Percentiles rank a stretch among this genome's conserved stretches.
These are phyloP conservation scores for Rhizopogon rudus DNA, from an alignment of 768 basidiomycete genomes.

Conservation along the genomic window DNA sequence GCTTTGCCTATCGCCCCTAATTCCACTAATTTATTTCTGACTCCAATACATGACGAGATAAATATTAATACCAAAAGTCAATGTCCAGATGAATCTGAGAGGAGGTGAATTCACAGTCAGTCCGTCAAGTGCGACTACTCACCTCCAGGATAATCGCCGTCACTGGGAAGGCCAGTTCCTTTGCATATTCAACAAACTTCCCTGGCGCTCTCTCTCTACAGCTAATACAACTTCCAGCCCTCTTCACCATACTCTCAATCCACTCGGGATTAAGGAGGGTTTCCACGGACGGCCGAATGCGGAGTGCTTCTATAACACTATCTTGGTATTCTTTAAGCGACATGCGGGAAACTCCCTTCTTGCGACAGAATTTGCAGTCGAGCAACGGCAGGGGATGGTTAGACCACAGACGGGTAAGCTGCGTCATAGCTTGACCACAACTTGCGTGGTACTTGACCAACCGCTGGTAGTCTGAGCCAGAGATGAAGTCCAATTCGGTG, in stretches of 20 bases:
- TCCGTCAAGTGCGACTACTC: conserved; percentile 4
- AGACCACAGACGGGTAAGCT: conserved; percentile 27
- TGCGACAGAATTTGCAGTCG: conserved; percentile 31
- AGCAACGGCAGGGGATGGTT: conserved; percentile 24
- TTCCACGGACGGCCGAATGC: conserved; percentile 27
- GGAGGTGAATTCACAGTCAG: neutral
- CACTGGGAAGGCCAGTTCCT: conserved; percentile 22
- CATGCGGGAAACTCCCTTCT: conserved; percentile 28
- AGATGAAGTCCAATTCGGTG: conserved; percentile 32
- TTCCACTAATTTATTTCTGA: neutral
- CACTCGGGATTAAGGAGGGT: conserved; percentile 25
- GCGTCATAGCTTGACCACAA: conserved; percentile 30
- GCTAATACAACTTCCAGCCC: conserved; percentile 23
- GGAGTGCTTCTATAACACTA: conserved; percentile 27
- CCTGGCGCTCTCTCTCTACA: conserved; percentile 27
- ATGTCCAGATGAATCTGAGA: conserved; percentile 1
- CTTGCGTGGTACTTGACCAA: conserved; percentile 30
- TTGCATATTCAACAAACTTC: conserved; percentile 24
- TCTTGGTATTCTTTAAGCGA: conserved; percentile 27
- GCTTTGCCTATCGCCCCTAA: too few species aligned
- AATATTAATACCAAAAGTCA: neutral
- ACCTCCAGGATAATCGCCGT: conserved; percentile 25
- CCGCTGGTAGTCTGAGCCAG: conserved; percentile 31
- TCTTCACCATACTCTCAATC: conserved; percentile 25
- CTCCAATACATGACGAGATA: neutral